phyloP scores from a whole-genome alignment of 2,329 filamentous ascomycete species.

The Arthrobotrys musiformis region DNA sequence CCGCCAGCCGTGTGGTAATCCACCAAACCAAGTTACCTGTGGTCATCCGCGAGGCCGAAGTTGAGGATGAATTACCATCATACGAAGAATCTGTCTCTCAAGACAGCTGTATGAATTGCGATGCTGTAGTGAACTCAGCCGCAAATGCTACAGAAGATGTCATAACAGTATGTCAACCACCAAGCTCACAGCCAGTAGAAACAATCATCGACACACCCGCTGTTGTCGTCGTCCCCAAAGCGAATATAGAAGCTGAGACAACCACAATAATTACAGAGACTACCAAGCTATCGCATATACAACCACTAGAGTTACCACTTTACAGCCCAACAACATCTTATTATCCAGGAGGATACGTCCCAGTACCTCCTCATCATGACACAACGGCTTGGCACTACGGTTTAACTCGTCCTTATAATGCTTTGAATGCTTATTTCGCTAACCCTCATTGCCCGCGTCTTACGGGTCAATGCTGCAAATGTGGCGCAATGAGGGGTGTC shows the following conservation, averaged over 20 bases:
- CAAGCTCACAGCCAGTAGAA: not conserved
- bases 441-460: slow-evolving; percentile 43
- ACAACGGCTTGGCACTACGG: not conserved
- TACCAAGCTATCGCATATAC: not conserved
- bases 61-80: slow-evolving; percentile 6
- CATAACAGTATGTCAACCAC: slow-evolving; percentile 23
- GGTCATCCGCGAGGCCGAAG: slow-evolving; percentile 22
- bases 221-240: slow-evolving; percentile 10
- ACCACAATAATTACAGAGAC: slow-evolving; percentile 7
- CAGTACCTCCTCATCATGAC: slow-evolving; percentile 1
- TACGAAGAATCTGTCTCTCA: slow-evolving; percentile 19
- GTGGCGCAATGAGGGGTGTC: slow-evolving; percentile 31
- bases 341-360: slow-evolving; percentile 2
- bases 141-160: slow-evolving; percentile 3
- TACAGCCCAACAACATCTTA: not conserved
- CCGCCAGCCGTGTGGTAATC: slow-evolving; percentile 22
- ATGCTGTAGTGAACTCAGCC: not conserved
- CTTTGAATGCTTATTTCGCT: slow-evolving; percentile 17
- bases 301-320: slow-evolving; percentile 11
- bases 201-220: not conserved
- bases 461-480: slow-evolving; percentile 44
- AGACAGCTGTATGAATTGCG: slow-evolving; percentile 3
- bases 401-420: not conserved
- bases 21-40: slow-evolving; percentile 27
- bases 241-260: slow-evolving; percentile 10